Base-by-base conservation (phyloP, 2,329 filamentous ascomycete genomes). In the Aspergillus sclerotialis region DNA sequence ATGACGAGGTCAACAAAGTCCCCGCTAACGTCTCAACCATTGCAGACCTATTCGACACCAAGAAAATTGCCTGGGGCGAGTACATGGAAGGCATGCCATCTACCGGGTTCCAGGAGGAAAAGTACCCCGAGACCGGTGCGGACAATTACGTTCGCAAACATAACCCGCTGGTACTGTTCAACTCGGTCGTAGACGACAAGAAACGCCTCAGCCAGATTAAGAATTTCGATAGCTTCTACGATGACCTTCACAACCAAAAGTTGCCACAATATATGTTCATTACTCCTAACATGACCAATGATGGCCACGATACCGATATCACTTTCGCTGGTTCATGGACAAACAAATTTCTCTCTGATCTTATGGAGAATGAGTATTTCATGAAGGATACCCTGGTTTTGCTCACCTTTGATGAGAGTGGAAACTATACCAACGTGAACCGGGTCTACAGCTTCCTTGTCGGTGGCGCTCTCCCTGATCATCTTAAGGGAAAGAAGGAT, bases 131-230 rank as follows among this genome's bases (percentile, higher is more conserved):
- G 42, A 84, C 71, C 2, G 72, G 75, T 17, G 70, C 72, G 27
- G 82, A 85, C 47, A 79, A 82, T 63, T 92, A 92, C 55, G 84
- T 90, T 1, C 79, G 86, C 53, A 92, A 92, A 65, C 85, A 92
- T 64, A 89, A 90, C 35, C 61, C 61, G 68, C 72, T 30, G 64
- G 65, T 89, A 37, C 68, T 82, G 33, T 85, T 76, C 58, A 72
- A 87, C 55, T 76, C 73, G 12, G 70, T 84, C 24, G 72, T 78
- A 34, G 63, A 69, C 28, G 72, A 70, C 31, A 55, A 70, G 7
- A 68, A 75, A 11, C 77, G 83, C 17, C 67, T 84, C 2, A 70
- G 74, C 4, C 70, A 77, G 52, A 80, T 84, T 61, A 90, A 92
- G 72, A 87, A 86, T 63, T 67, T 85, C 40, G 79, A 69, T 28